Conservation (phyloP, 139 green algal genomes). For the Chlorella sp. region DNA sequence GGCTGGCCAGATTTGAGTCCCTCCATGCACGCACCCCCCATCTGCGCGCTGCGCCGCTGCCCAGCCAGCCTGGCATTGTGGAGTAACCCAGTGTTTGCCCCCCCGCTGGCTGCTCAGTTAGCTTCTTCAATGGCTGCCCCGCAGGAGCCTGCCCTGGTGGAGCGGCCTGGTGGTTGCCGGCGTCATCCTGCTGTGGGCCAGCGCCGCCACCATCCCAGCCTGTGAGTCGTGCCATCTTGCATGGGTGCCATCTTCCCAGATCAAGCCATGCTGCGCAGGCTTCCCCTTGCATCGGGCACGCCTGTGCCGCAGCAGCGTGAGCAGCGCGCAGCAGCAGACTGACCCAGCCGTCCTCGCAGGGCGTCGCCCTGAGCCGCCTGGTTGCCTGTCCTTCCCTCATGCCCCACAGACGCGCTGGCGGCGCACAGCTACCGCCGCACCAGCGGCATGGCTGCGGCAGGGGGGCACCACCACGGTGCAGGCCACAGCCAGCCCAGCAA, state of each 20-base stretch:
- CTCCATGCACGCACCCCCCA: neutral
- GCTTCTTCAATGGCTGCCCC: too few species aligned
- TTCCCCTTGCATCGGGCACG: neutral
- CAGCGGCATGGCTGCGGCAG: too few species aligned
- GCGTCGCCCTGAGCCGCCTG: too few species aligned
- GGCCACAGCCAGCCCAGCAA: too few species aligned
- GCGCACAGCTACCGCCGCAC: neutral
- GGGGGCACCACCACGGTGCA: too few species aligned
- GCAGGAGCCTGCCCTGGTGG: slow-evolving; percentile 17
- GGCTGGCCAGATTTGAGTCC: too few species aligned
- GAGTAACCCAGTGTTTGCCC: too few species aligned
- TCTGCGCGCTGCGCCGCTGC: neutral
- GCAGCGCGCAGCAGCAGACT: neutral
- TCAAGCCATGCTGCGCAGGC: neutral
- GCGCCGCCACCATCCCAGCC: slow-evolving; percentile 18
- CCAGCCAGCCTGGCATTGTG: neutral
- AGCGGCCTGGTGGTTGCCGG: neutral
- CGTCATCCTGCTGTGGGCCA: slow-evolving; percentile 4
- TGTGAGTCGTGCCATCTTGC: neutral
- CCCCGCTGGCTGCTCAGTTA: too few species aligned
- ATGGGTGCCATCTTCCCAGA: neutral
- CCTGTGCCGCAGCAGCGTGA: neutral
- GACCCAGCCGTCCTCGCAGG: too few species aligned
- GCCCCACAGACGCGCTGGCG: too few species aligned
- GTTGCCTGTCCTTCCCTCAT: too few species aligned